phyloP scores from a whole-genome alignment of 805 yeast genomes.

The Wickerhamomyces queroliae region DNA sequence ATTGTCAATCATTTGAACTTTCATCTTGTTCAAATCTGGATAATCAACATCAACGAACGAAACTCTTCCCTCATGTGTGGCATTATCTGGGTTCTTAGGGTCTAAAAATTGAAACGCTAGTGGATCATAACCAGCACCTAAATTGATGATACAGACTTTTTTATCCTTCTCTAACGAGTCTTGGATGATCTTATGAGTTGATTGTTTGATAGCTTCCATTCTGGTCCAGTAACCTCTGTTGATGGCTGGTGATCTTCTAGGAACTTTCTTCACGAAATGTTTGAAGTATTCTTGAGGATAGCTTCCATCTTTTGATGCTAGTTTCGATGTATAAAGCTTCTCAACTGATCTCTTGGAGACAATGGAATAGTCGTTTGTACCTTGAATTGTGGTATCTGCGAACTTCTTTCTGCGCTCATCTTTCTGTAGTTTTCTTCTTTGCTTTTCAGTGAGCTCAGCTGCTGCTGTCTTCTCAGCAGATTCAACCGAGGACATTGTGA shows the following conservation, averaged over 20 bases:
- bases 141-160: conserved; percentile 46
- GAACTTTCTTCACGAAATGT: conserved; percentile 58
- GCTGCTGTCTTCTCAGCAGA: conserved; percentile 1
- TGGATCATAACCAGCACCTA: conserved; percentile 79
- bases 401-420: conserved; percentile 40
- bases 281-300: conserved; percentile 45
- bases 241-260: conserved; percentile 72
- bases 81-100: conserved; percentile 22
- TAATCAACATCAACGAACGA: conserved; percentile 70
- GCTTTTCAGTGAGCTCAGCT: conserved; percentile 7
- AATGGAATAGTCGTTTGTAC: conserved; percentile 78
- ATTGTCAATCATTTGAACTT: conserved; percentile 43
- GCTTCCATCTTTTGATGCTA: conserved; percentile 15
- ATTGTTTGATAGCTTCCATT: conserved; percentile 58
- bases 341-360: conserved; percentile 82
- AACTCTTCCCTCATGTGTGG: conserved; percentile 25
- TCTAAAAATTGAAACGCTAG: conserved; percentile 47
- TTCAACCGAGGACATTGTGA: too few species aligned
- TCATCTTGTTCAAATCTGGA: conserved; percentile 57
- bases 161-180: conserved; percentile 17
- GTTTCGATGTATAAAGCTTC: conserved; percentile 38
- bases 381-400: conserved; percentile 70
- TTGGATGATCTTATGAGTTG: conserved; percentile 41
- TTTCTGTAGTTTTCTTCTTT: conserved; percentile 29
- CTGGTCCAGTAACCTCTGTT: conserved; percentile 83